These are phyloP conservation scores for Sesbania bispinosa DNA, from an alignment of 306 rosid species.

Conservation along the genomic window DNA sequence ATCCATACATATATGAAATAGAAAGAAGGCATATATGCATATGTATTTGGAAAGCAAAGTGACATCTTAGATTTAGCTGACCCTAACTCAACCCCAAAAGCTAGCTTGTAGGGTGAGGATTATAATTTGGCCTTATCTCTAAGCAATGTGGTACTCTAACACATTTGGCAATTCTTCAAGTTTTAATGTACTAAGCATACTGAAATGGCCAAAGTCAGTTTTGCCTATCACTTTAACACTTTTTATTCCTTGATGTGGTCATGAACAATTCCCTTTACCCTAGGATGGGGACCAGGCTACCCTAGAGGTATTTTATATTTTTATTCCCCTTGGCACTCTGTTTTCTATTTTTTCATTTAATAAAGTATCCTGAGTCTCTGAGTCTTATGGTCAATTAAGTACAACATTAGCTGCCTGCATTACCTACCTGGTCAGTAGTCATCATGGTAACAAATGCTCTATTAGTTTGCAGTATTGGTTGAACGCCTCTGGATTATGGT, in stretches of 20 bases:
- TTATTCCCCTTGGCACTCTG: background rate
- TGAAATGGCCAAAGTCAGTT: background rate
- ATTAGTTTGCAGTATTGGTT: slow-evolving; percentile 5
- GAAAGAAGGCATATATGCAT: background rate
- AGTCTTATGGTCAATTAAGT: slow-evolving; percentile 17
- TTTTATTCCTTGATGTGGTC: background rate
- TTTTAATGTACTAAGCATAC: background rate
- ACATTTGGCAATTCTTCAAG: slow-evolving; percentile 4
- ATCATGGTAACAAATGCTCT: background rate
- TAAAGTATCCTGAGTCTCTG: background rate
- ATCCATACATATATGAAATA: slow-evolving; percentile 3
- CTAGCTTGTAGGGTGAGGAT: too few relatives aligned
- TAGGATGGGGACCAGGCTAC: background rate
- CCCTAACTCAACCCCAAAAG: too few relatives aligned
- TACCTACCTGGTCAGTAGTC: slow-evolving; percentile 20
- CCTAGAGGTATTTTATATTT: background rate
- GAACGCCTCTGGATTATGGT: background rate
- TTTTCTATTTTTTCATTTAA: background rate
- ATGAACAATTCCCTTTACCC: background rate
- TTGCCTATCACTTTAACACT: background rate
- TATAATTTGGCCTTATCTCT: too few relatives aligned
- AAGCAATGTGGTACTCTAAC: too few relatives aligned
- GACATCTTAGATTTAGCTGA: too few relatives aligned
- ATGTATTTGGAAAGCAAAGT: background rate
- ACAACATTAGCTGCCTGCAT: background rate